Percentiles rank a stretch among this genome's conserved stretches.
Evolutionary conservation across 2,329 filamentous ascomycete genomes (phyloP).

Genomic region (Phoma sp.): DNA sequence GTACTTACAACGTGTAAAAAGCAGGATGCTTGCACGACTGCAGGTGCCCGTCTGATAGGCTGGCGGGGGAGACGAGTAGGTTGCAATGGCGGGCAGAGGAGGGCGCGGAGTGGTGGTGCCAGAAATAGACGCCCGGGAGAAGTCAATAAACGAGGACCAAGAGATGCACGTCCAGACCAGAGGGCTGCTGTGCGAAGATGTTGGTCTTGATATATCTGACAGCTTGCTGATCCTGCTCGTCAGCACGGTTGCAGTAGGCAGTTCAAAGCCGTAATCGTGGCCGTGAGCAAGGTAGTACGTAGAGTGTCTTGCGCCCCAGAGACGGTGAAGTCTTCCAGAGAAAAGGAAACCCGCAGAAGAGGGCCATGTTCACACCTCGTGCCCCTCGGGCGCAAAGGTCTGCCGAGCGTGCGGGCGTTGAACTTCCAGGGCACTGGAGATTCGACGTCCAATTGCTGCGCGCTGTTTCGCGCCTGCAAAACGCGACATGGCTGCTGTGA

Average conservation of each 20-base stretch:
- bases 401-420: constrained; percentile 30
- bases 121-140: constrained; percentile 51
- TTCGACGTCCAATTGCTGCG: constrained; percentile 32
- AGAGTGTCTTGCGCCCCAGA: constrained; percentile 22
- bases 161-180: constrained; percentile 41
- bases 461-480: constrained; percentile 42
- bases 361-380: constrained; percentile 27
- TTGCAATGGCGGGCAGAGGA: constrained; percentile 39
- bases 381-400: constrained; percentile 23
- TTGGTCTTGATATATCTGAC: constrained; percentile 37
- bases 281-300: constrained; percentile 25
- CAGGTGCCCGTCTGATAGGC: constrained; percentile 44
- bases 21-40: constrained; percentile 39
- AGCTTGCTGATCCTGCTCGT: constrained; percentile 32
- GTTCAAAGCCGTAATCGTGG: constrained; percentile 19
- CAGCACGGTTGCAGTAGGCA: constrained; percentile 22
- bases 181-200: constrained; percentile 32
- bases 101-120: constrained; percentile 38
- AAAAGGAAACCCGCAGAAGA: constrained; percentile 16
- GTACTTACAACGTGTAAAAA: constrained; percentile 49
- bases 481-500: constrained; percentile 30
- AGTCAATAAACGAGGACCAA: constrained; percentile 42
- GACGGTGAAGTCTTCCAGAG: constrained; percentile 20
- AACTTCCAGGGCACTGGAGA: constrained; percentile 22
- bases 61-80: constrained; percentile 35